Evolutionary conservation across 495 filamentous ascomycete species (phyloP), one percentile per base, ranked within the genome.

Genomic region (Aspergillus sparsus): DNA sequence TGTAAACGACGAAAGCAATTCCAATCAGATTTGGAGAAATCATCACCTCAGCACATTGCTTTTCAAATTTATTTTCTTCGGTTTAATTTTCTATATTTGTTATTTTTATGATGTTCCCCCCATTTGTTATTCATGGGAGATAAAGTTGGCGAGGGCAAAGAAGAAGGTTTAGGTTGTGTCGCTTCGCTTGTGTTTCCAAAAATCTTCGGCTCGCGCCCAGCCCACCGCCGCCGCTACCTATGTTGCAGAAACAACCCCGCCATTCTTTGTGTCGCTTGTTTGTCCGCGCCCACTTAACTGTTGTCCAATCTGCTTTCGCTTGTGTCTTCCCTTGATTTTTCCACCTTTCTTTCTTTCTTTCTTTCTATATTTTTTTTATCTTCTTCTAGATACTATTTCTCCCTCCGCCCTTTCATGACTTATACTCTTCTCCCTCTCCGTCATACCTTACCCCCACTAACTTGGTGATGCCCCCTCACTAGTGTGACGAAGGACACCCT

Each of bases 401-500:
- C 32, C 21, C 47, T 68, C 18, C 49, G 18, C n/a, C 44, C 39
- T 68, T 45, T 27, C 21, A 27, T 27, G 3, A 27, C 21, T 27
- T 27, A 3, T 1, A 27, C 44, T 33, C 15, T 60, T 32, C 55
- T 44, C 61, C 37, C 27, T 62, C 42, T 36, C 64, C 60, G 66
- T 54, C 65, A 55, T 10, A 63, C 53, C 63, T 60, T 46, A 4
- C 44, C 13, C 13, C 35, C 12, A 27, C 58, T 62, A 18, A 57
- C 36, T 49, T 39, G 34, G 47, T 44, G 18, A 64, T 36, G 33
- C 41, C 49, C 31, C 27, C 32, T 15, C n/a, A 31, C 49, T 70
- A 98, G 94, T 98, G 94, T 79, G 94, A 98, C 82, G 94, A 98
- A 80, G 85, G 83, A 32, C 93, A 97, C 76, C 94, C 94, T 7